Conservation (phyloP, 148 eudicot genomes). For the Cornus kousa region DNA sequence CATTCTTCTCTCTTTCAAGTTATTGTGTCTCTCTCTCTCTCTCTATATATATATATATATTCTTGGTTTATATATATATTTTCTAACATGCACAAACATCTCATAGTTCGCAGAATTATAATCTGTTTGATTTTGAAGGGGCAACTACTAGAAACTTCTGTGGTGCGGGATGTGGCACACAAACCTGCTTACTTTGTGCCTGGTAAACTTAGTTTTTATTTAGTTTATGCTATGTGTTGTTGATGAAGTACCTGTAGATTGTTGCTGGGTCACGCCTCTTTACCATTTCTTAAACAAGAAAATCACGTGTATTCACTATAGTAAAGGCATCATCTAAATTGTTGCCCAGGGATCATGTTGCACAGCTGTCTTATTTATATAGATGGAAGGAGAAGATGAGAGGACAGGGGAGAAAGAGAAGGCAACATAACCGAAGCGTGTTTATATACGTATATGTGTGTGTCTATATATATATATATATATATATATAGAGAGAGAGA, state of each 20-base stretch:
- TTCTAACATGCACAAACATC: constrained; percentile 34
- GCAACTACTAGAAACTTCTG: constrained; percentile 75
- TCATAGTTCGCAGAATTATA: constrained; percentile 52
- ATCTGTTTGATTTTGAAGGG: constrained; percentile 81
- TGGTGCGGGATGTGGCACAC: constrained; percentile 91
- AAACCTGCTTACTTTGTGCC: constrained; percentile 98
- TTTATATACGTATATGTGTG: too few relatives aligned
- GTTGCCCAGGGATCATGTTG: not conserved
- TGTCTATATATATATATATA: too few relatives aligned
- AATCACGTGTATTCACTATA: not conserved
- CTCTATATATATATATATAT: too few relatives aligned
- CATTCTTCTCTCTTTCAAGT: constrained; percentile 6
- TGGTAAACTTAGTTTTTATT: constrained; percentile 45
- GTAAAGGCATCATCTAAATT: not conserved
- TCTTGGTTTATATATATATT: not conserved
- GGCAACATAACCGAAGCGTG: not conserved
- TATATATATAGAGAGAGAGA: too few relatives aligned
- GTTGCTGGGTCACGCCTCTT: not conserved
- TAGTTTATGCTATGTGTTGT: not conserved
- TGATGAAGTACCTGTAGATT: constrained; percentile 15
- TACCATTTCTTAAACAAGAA: not conserved
- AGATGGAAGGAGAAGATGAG: not conserved
- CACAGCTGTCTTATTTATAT: too few relatives aligned
- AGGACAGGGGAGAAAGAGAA: not conserved
- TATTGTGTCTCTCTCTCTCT: too few relatives aligned